Base-by-base conservation (phyloP, 2,329 filamentous ascomycete genomes). In the Lasiodiplodia citricola region DNA sequence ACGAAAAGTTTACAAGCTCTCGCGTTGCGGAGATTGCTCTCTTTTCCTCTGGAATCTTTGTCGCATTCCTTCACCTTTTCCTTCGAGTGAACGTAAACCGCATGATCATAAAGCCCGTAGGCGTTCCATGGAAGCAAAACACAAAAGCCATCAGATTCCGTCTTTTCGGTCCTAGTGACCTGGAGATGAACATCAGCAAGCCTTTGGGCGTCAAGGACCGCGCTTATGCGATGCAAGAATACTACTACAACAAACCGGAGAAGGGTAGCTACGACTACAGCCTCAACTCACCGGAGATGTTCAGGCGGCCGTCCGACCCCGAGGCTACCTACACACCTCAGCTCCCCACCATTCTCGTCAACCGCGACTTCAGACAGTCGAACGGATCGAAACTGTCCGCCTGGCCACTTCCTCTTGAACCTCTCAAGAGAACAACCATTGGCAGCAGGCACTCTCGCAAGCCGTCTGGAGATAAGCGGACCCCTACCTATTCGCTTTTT, bases 21-120 rank as follows among this genome's bases (percentile, higher is more conserved):
- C 88, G 90, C 83, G 86, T 91, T 51, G 88, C 88, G 31, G 87
- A 89, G 18, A 87, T 92, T 7, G 87, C 89, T 2, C 83, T 88
- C 18, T 91, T 91, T 74, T 82, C 91, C 2, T 89, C 89, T 0
- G 90, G 90, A 2, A 79, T 92, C 18, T 83, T 89, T 75, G 89
- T 87, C 18, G 88, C 89, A 4, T 86, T 88, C 18, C 83, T 92
- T 28, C 90, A 92, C 72, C 80, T 92, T 10, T 90, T 91, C 73
- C 82, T 92, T 62, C 86, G 90, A 71, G 88, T 89, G 3, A 90
- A 88, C 71, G 87, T 85, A 16, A 83, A 86, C 14, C 84, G 86
- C 14, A 86, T 86, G 31, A 87, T 89, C 63, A 83, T 85, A 70
- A 80, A 84, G 78, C 78, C 67, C 80, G 82, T 72, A 81, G 82